Conservation (phyloP, 192 early-diverging fungal genomes). For the Cladochytrium replicatum region DNA sequence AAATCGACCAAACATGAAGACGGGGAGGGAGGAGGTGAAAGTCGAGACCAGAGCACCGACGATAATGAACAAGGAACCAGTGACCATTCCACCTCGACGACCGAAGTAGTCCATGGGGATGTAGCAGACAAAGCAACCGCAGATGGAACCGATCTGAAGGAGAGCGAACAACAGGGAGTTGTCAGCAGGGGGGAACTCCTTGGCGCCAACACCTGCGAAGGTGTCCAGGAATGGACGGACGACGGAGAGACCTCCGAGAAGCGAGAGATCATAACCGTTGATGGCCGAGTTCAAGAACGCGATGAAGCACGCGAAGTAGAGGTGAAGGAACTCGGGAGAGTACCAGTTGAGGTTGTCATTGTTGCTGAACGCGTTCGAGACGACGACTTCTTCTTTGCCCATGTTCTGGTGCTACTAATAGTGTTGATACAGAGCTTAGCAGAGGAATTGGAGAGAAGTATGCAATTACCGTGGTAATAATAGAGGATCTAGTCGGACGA, state of each 20-base stretch:
- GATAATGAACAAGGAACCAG: constrained; percentile 15
- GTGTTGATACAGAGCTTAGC: too few species aligned
- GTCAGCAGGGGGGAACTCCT: constrained; percentile 4
- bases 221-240: constrained; percentile 2
- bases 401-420: too few species aligned
- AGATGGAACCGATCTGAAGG: constrained; percentile 5
- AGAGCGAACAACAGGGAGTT: constrained; percentile 4
- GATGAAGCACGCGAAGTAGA: too few species aligned
- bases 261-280: constrained; percentile 17
- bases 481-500: too few species aligned
- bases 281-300: too few species aligned
- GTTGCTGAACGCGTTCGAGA: too few species aligned
- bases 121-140: constrained; percentile 10
- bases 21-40: constrained; percentile 4
- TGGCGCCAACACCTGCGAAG: constrained; percentile 6
- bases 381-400: too few species aligned
- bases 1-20: constrained; percentile 19
- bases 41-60: constrained; percentile 12
- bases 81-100: constrained; percentile 10
- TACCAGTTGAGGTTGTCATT: too few species aligned
- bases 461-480: too few species aligned
- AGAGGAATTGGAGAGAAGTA: too few species aligned
- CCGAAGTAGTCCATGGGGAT: constrained; percentile 14
- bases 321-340: too few species aligned
- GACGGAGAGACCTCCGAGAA: constrained; percentile 6